phyloP scores from a whole-genome alignment of 768 basidiomycete genomes.

The Mycena alexandri region DNA sequence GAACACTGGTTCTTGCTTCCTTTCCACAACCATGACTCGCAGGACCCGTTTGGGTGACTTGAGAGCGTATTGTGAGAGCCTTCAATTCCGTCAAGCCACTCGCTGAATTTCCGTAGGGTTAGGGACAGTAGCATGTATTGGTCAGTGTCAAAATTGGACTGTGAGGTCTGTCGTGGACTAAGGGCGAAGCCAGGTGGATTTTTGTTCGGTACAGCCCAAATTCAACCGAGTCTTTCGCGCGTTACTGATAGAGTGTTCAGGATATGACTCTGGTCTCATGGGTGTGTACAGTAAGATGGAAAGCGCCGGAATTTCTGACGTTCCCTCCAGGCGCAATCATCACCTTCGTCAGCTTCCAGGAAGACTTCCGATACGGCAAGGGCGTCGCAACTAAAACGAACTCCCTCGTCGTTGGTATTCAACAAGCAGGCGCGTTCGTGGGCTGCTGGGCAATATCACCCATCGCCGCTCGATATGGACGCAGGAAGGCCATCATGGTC shows the following conservation, averaged over 20 bases:
- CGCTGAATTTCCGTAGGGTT: background rate
- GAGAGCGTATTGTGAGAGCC: slow-evolving; percentile 19
- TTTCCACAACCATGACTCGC: slow-evolving; percentile 16
- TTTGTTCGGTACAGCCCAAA: slow-evolving; percentile 8
- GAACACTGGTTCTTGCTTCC: background rate
- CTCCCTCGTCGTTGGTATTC: slow-evolving; percentile 23
- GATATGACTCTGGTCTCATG: slow-evolving; percentile 26
- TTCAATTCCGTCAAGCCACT: background rate
- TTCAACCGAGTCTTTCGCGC: background rate
- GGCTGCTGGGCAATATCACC: slow-evolving; percentile 28
- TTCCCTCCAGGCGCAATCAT: slow-evolving; percentile 16
- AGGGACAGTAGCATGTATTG: slow-evolving; percentile 20
- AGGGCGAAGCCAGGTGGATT: slow-evolving; percentile 1
- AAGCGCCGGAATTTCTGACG: background rate
- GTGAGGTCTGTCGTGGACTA: background rate
- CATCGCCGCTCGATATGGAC: slow-evolving; percentile 18
- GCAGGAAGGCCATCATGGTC: slow-evolving; percentile 18
- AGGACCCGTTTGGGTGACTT: slow-evolving; percentile 19
- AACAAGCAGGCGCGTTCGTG: slow-evolving; percentile 24
- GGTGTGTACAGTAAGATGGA: background rate
- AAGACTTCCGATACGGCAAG: slow-evolving; percentile 12
- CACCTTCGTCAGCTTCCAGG: slow-evolving; percentile 18
- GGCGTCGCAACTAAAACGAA: slow-evolving; percentile 10
- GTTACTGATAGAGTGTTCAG: background rate
- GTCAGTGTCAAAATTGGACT: background rate